phyloP scores from a whole-genome alignment of 371 early-diverging fungal species.

The Quaeritorhiza haematococci region DNA sequence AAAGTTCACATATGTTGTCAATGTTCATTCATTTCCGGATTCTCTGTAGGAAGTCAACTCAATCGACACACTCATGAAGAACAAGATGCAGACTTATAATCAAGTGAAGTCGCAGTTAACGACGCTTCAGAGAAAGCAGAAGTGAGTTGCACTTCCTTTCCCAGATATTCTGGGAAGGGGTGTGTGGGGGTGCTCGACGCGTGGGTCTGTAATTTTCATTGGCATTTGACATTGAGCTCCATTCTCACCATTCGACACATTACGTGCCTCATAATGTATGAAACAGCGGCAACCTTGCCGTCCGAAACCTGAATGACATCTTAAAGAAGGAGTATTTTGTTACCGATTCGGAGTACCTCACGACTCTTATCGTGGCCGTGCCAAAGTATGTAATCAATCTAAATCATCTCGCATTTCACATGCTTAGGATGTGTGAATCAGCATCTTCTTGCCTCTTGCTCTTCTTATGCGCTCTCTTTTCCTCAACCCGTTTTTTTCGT shows the following conservation, averaged over 20 bases:
- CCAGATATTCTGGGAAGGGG: background rate
- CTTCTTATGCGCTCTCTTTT: no score
- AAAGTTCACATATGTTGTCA: no score
- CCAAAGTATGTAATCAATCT: conserved; percentile 60
- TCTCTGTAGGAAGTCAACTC: conserved; percentile 67
- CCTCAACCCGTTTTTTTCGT: no score
- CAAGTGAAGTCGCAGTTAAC: conserved; percentile 72
- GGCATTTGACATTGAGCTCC: background rate
- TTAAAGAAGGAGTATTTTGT: conserved; percentile 90
- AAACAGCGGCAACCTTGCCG: conserved; percentile 90
- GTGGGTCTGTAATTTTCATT: no score
- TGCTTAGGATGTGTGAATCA: background rate
- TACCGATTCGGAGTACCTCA: conserved; percentile 86
- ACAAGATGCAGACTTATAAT: conserved; percentile 77
- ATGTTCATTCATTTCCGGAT: conserved; percentile 27
- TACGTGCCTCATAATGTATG: no score
- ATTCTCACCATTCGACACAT: background rate
- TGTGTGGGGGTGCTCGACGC: no score
- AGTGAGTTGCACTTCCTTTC: conserved; percentile 41
- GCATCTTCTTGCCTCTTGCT: background rate
- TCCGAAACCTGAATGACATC: conserved; percentile 74
- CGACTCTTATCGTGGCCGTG: conserved; percentile 90
- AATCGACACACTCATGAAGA: conserved; percentile 82
- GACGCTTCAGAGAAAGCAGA: conserved; percentile 74
- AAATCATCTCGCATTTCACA: background rate